These are phyloP conservation scores for Dinochytrium kinnereticum DNA, from an alignment of 371 early-diverging fungal species.

Conservation along the genomic window DNA sequence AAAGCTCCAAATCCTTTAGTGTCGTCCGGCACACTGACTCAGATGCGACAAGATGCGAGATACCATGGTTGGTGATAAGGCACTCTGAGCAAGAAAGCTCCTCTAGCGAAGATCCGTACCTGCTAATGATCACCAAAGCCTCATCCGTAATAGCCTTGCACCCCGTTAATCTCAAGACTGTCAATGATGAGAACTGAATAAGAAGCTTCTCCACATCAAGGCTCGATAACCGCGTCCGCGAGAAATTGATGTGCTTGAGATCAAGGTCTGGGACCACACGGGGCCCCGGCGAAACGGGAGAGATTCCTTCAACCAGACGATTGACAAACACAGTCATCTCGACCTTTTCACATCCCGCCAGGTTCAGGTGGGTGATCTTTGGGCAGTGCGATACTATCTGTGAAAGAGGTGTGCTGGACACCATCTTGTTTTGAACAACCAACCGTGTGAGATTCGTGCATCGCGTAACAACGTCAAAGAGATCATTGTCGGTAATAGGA, in stretches of 20 bases:
- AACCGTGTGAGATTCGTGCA: background rate
- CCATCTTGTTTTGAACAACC: background rate
- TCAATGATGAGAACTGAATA: background rate
- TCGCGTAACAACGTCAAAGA: background rate
- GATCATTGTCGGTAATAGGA: constrained; percentile 6
- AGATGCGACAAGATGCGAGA: background rate
- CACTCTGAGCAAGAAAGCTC: constrained; percentile 7
- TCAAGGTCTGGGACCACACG: background rate
- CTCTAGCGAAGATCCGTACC: background rate
- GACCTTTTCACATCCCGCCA: constrained; percentile 13
- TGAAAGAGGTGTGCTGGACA: constrained; percentile 4
- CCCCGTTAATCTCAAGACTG: background rate
- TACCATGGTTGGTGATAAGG: background rate
- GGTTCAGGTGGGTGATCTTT: background rate
- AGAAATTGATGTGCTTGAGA: background rate
- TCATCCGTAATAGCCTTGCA: constrained; percentile 13
- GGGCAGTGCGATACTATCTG: background rate
- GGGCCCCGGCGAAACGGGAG: background rate
- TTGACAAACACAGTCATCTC: constrained; percentile 10
- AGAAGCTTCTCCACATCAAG: background rate
- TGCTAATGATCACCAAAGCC: background rate
- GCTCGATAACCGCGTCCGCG: constrained; percentile 8
- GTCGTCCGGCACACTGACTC: background rate
- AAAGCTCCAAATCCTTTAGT: background rate
- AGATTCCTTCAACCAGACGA: background rate